Evolutionary conservation across 805 yeast genomes (phyloP).

Genomic region (Tetrapisispora taiwanensis): DNA sequence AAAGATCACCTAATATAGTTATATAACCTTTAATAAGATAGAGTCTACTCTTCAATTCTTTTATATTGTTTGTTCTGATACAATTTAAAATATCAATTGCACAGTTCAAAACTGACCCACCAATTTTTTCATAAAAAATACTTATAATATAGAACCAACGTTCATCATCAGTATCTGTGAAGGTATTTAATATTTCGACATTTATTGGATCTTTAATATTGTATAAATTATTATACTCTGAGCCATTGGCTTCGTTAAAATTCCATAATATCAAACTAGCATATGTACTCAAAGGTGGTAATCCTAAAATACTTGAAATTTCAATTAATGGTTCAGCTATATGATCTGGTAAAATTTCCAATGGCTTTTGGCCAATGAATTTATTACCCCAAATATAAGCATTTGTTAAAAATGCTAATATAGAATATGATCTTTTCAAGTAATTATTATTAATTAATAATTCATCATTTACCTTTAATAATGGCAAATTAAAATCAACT

Average conservation of each 20-base stretch:
- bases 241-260: slow-evolving; percentile 34
- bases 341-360: slow-evolving; percentile 52
- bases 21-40: slow-evolving; percentile 65
- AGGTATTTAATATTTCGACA: slow-evolving; percentile 70
- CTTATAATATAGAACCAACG: slow-evolving; percentile 89
- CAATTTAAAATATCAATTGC: slow-evolving; percentile 60
- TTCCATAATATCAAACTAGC: slow-evolving; percentile 88
- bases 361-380: slow-evolving; percentile 30
- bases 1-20: slow-evolving; percentile 59
- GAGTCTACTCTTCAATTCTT: slow-evolving; percentile 36
- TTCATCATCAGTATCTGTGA: slow-evolving; percentile 85
- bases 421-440: slow-evolving; percentile 69
- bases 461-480: slow-evolving; percentile 38
- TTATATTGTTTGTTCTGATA: slow-evolving; percentile 38
- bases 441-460: slow-evolving; percentile 34
- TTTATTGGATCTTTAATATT: slow-evolving; percentile 48
- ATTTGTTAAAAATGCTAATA: slow-evolving; percentile 72
- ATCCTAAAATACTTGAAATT: slow-evolving; percentile 47
- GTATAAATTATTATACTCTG: slow-evolving; percentile 1
- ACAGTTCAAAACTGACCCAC: slow-evolving; percentile 56
- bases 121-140: slow-evolving; percentile 74
- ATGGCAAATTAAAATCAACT: slow-evolving; percentile 53
- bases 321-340: slow-evolving; percentile 61
- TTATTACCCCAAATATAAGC: slow-evolving; percentile 84
- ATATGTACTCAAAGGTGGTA: slow-evolving; percentile 84